Percentiles rank a stretch among this genome's conserved stretches.
phyloP scores from a whole-genome alignment of 805 yeast genomes.

The Jamesozyma rosinii region DNA sequence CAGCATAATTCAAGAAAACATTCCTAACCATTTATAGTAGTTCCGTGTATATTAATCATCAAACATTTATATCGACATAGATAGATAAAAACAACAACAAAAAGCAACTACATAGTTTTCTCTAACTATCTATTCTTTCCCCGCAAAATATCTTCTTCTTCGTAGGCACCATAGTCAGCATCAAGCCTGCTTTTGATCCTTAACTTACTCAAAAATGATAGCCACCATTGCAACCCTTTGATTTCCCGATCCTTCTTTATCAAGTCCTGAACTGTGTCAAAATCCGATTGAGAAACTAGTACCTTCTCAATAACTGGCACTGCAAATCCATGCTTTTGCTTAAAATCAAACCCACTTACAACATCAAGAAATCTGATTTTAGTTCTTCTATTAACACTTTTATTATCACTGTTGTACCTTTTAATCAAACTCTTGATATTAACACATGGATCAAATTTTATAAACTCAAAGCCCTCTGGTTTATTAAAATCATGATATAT shows the following conservation, averaged over 20 bases:
- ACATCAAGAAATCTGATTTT: constrained; percentile 16
- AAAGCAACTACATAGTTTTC: neutral
- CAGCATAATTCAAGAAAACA: constrained; percentile 1
- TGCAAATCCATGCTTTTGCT: constrained; percentile 19
- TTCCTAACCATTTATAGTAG: neutral
- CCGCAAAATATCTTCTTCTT: too few relatives aligned
- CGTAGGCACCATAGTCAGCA: constrained; percentile 4
- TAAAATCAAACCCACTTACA: constrained; percentile 25
- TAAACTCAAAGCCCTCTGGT: constrained; percentile 17
- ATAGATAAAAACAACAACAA: neutral
- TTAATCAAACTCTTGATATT: constrained; percentile 7
- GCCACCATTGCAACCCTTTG: constrained; percentile 12
- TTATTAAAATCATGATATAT: constrained; percentile 10
- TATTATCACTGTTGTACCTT: constrained; percentile 6
- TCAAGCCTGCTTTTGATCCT: constrained; percentile 8
- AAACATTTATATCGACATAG: neutral
- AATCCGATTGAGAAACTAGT: constrained; percentile 12
- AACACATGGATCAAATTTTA: neutral
- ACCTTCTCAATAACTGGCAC: constrained; percentile 16
- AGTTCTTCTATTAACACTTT: neutral
- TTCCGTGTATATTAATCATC: neutral
- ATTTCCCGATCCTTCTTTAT: constrained; percentile 5
- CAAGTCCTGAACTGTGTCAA: constrained; percentile 2
- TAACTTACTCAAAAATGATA: constrained; percentile 6
- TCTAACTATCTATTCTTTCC: too few relatives aligned